Conservation (phyloP, 306 rosid genomes). For the Abrus pulchellus region DNA sequence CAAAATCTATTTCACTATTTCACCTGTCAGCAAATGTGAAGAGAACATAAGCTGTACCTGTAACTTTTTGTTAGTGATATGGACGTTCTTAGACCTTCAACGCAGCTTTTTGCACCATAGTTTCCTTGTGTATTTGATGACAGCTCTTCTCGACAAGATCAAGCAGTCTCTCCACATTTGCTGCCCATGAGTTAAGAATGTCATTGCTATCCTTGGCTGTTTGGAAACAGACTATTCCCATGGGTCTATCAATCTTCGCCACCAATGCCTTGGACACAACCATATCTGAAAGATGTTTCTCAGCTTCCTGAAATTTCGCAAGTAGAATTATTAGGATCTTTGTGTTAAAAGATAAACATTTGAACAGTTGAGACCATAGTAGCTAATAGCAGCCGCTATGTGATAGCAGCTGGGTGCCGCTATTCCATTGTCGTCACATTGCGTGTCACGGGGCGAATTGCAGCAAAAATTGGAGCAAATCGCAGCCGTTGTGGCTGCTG, state of each 20-base stretch:
- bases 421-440: no score
- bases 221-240: slow-evolving; percentile 85
- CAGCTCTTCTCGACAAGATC: slow-evolving; percentile 97
- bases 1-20: slow-evolving; percentile 13
- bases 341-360: slow-evolving; percentile 2
- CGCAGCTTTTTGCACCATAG: slow-evolving; percentile 86
- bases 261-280: slow-evolving; percentile 95
- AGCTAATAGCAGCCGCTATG: no score
- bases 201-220: slow-evolving; percentile 89
- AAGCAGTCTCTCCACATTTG: slow-evolving; percentile 90
- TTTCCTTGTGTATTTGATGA: slow-evolving; percentile 91
- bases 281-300: slow-evolving; percentile 99
- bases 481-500: no score
- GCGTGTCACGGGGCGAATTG: no score
- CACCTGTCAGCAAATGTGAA: not conserved
- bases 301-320: slow-evolving; percentile 72
- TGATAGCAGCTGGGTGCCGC: no score
- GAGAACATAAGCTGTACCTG: slow-evolving; percentile 31
- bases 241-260: slow-evolving; percentile 92
- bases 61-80: slow-evolving; percentile 23
- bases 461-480: no score
- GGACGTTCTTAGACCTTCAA: slow-evolving; percentile 57
- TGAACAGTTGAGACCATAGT: not conserved
- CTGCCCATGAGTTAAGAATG: slow-evolving; percentile 85
- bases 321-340: slow-evolving; percentile 24